Evolutionary conservation across 495 filamentous ascomycete species (phyloP).

Genomic region (Lepidopterella palustris): DNA sequence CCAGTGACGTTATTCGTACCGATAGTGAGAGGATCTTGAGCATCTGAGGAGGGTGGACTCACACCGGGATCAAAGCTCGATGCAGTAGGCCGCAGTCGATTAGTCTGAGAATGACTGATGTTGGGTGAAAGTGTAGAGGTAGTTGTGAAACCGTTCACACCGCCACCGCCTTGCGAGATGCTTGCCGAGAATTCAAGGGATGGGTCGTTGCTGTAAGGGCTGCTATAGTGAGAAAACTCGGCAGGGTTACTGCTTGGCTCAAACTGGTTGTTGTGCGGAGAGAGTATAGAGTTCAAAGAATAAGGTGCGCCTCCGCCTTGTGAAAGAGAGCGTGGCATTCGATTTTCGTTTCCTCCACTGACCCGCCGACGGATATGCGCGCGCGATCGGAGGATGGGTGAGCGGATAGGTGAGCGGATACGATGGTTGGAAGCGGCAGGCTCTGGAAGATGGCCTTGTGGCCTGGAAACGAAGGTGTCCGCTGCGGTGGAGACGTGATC

Average conservation of each 20-base stretch:
- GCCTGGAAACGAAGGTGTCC: neutral
- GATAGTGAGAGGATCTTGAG: neutral
- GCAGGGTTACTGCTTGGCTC: neutral
- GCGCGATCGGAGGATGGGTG: neutral
- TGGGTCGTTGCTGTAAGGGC: neutral
- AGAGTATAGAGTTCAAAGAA: neutral
- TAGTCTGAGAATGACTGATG: neutral
- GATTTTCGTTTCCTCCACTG: neutral
- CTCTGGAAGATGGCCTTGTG: neutral
- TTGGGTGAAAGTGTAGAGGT: neutral
- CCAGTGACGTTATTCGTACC: neutral
- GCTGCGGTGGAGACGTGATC: neutral
- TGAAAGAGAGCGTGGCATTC: neutral
- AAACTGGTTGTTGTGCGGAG: neutral
- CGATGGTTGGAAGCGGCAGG: neutral
- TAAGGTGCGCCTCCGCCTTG: neutral
- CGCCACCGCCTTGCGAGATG: neutral
- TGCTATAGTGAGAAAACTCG: neutral
- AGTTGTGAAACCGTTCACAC: neutral
- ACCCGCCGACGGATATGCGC: neutral
- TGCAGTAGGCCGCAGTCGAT: neutral
- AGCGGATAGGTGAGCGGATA: neutral
- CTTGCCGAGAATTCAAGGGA: neutral
- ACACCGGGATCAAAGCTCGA: neutral
- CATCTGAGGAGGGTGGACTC: neutral